A percentile compares a stretch with the other conserved stretches of the same genome.
Evolutionary conservation across 495 filamentous ascomycete genomes (phyloP).

Genomic region (Xeromyces bisporus): DNA sequence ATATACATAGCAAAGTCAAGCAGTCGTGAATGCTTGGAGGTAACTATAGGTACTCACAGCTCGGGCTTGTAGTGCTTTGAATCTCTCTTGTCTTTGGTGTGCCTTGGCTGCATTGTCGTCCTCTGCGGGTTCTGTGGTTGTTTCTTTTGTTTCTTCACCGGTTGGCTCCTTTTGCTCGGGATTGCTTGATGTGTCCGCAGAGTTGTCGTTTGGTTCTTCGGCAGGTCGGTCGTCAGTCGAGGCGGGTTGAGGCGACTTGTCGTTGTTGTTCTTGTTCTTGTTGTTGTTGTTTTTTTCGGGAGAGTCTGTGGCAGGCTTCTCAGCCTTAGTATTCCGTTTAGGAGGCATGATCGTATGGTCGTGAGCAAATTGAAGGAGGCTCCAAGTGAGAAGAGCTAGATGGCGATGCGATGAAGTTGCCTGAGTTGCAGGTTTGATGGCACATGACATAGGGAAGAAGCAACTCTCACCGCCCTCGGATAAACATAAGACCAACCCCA

Average conservation of each 20-base stretch:
- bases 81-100: slow-evolving; percentile 28
- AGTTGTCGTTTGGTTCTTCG: no score
- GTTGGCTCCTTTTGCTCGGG: no score
- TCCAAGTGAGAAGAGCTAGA: not conserved
- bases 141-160: slow-evolving; percentile 4
- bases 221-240: slow-evolving; percentile 2
- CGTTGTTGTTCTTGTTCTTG: not conserved
- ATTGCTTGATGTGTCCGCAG: no score
- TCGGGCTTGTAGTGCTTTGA: slow-evolving; percentile 73
- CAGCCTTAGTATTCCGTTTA: not conserved
- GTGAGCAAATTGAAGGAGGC: not conserved
- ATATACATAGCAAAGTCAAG: no score
- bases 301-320: not conserved
- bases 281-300: not conserved
- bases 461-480: not conserved
- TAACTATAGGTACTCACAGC: slow-evolving; percentile 45
- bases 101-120: slow-evolving; percentile 17
- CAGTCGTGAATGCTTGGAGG: no score
- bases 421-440: no score
- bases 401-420: no score
- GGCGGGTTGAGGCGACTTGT: slow-evolving; percentile 1
- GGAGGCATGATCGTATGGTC: not conserved
- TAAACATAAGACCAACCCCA: no score
- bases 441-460: no score
- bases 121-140: slow-evolving; percentile 8